Evolutionary conservation across 306 rosid species (phyloP).

Genomic region (Inga laurina): DNA sequence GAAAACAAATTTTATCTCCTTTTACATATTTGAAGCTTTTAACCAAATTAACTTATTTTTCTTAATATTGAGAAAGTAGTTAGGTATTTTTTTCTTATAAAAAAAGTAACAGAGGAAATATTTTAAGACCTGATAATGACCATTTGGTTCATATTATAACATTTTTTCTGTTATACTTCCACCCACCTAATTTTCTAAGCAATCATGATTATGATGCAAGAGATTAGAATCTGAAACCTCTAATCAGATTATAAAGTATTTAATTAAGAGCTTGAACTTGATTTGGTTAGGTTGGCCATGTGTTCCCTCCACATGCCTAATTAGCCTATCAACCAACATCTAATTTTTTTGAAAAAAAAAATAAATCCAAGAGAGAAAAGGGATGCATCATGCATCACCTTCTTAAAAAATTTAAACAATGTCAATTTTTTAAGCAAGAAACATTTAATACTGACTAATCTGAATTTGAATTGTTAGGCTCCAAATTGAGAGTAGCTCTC

Average conservation of each 20-base stretch:
- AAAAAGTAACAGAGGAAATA: neutral
- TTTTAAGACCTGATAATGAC: neutral
- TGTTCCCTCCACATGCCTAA: conserved; percentile 43
- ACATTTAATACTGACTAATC: neutral
- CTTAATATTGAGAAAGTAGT: neutral
- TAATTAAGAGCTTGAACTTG: neutral
- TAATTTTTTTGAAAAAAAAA: neutral
- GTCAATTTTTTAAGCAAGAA: neutral
- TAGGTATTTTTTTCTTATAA: neutral
- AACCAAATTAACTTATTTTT: neutral
- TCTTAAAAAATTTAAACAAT: neutral
- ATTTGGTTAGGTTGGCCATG: conserved; percentile 47
- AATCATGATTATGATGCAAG: neutral
- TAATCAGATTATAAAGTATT: neutral
- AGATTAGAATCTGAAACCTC: neutral
- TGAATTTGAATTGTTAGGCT: neutral
- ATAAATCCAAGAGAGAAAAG: neutral
- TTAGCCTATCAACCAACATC: conserved; percentile 4
- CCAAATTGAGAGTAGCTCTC: neutral
- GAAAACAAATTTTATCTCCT: neutral
- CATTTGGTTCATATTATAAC: neutral
- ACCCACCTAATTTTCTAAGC: neutral
- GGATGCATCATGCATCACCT: neutral
- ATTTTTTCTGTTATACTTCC: neutral
- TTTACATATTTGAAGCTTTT: neutral